Percentiles rank a stretch among this genome's conserved stretches.
Evolutionary conservation across 2,329 filamentous ascomycete genomes (phyloP).

Genomic region (Cadophora gregata): DNA sequence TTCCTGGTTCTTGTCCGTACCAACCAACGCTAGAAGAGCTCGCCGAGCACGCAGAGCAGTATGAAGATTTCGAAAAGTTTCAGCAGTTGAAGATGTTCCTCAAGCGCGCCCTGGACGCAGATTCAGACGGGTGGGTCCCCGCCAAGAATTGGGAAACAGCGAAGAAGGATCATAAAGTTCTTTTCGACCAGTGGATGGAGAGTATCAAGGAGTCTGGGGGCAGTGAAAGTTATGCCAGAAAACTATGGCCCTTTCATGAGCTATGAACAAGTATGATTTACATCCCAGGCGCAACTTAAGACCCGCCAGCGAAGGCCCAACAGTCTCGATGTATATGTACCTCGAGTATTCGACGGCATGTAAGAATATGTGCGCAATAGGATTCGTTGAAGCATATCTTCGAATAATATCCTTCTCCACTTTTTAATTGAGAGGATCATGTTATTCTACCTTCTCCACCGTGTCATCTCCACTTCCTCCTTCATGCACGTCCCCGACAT

Average conservation of each 20-base stretch:
- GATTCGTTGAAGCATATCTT: too few relatives aligned
- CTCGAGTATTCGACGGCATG: too few relatives aligned
- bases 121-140: slow-evolving; percentile 10
- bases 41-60: neutral
- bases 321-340: too few relatives aligned
- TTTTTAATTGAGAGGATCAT: too few relatives aligned
- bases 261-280: neutral
- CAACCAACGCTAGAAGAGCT: slow-evolving; percentile 12
- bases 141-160: slow-evolving; percentile 2
- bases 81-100: slow-evolving; percentile 16
- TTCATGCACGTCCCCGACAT: too few relatives aligned
- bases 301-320: too few relatives aligned
- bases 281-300: neutral
- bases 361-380: too few relatives aligned
- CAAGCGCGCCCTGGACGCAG: slow-evolving; percentile 9
- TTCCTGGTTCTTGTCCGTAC: slow-evolving; percentile 11
- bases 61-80: slow-evolving; percentile 8
- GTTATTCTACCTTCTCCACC: too few relatives aligned
- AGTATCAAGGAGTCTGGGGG: slow-evolving; percentile 16
- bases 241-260: slow-evolving; percentile 12
- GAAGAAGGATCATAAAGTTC: neutral
- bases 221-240: neutral
- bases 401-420: too few relatives aligned
- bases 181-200: slow-evolving; percentile 9
- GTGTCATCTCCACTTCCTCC: too few relatives aligned